Evolutionary conservation across 257 asterid genomes (phyloP).

Genomic region (Jacaranda copaia): DNA sequence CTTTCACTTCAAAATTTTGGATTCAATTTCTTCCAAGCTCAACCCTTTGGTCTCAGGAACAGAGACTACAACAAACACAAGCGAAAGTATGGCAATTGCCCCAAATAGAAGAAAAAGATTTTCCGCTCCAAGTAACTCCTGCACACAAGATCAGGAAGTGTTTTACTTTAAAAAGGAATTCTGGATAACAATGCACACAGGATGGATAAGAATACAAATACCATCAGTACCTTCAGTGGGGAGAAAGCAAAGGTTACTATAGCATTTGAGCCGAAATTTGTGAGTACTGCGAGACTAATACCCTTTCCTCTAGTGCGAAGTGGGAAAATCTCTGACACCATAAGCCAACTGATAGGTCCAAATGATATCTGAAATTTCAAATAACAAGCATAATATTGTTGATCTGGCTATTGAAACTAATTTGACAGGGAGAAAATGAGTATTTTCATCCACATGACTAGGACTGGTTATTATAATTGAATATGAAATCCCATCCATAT

Average conservation of each 20-base stretch:
- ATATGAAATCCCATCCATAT: neutral
- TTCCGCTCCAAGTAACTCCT: constrained; percentile 93
- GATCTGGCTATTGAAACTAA: neutral
- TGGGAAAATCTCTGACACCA: constrained; percentile 99
- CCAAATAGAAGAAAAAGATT: constrained; percentile 93
- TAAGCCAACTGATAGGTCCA: constrained; percentile 99
- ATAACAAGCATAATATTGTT: neutral
- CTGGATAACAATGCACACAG: neutral
- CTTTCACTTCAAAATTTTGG: constrained; percentile 76
- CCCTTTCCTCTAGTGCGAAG: constrained; percentile 96
- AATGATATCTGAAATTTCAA: constrained; percentile 74
- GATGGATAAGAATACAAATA: neutral
- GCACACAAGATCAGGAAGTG: constrained; percentile 22
- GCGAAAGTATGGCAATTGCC: constrained; percentile 73
- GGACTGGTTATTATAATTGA: too few relatives aligned
- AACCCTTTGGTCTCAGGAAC: constrained; percentile 99
- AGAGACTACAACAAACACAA: constrained; percentile 58
- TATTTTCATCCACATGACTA: too few relatives aligned
- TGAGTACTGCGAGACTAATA: constrained; percentile 95
- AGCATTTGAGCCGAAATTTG: constrained; percentile 94
- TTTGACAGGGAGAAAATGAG: neutral
- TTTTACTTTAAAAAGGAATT: neutral
- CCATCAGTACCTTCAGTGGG: constrained; percentile 74
- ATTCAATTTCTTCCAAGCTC: constrained; percentile 98
- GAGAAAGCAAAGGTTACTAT: constrained; percentile 95